A percentile compares a stretch with the other conserved stretches of the same genome.
Conservation (phyloP, 2,329 filamentous ascomycete species). For the Diaporthe sp. region DNA sequence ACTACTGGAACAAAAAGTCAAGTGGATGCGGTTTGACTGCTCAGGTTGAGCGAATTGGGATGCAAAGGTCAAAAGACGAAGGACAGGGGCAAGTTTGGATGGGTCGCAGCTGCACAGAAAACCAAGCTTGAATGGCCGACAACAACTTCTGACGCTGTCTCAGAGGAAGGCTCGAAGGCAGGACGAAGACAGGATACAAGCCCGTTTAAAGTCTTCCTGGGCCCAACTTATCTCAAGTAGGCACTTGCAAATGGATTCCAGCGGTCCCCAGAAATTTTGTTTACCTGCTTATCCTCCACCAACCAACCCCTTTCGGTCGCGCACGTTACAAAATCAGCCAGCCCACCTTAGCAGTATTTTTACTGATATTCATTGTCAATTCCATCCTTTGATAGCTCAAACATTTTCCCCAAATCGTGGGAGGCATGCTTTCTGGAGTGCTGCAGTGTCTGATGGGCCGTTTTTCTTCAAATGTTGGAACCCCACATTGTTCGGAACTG, state of each 20-base stretch:
- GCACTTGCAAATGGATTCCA: too few relatives aligned
- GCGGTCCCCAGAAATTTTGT: too few relatives aligned
- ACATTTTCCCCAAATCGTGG: not conserved
- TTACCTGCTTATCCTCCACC: too few relatives aligned
- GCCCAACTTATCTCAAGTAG: too few relatives aligned
- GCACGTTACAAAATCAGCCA: not conserved
- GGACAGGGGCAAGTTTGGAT: not conserved
- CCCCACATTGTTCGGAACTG: not conserved
- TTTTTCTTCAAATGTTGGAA: not conserved
- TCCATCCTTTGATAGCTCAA: not conserved
- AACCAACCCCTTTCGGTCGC: not conserved
- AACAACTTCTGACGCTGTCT: not conserved
- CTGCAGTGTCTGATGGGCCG: not conserved
- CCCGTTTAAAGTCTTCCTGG: too few relatives aligned
- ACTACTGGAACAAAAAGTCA: too few relatives aligned
- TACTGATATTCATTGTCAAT: not conserved
- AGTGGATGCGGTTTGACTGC: not conserved
- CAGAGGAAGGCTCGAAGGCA: not conserved
- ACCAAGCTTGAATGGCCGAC: not conserved
- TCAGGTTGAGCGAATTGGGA: not conserved
- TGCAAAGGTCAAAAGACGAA: not conserved
- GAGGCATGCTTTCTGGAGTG: not conserved
- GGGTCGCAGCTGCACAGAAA: not conserved
- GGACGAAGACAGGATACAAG: too few relatives aligned
- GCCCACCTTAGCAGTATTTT: not conserved